Base-by-base conservation (phyloP, 2,329 filamentous ascomycete genomes). In the Huntiella savannae region DNA sequence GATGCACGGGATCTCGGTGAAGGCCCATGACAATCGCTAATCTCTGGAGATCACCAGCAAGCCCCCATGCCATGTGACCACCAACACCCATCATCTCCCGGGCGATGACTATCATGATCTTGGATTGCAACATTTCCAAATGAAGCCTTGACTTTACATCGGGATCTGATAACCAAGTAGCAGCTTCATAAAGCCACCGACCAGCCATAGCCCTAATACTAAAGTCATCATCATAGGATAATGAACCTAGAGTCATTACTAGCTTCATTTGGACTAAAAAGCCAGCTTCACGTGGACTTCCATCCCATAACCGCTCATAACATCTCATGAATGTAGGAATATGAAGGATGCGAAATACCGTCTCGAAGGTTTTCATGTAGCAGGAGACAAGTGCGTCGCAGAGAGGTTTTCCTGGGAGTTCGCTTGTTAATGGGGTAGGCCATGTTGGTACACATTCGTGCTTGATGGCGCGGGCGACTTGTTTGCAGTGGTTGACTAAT, bases 241-340 rank as follows among this genome's bases (percentile, higher is more conserved):
- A 59, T 1, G 71, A 65, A 0, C 74, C 75, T n/a, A 78, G 66
- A 0, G 75, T 71, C 4, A 78, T 56, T 0, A 77, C 64, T 0
- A 79, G 58, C 52, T 77, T 75, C 2, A 77, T 51, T 39, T 72
- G 72, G 10, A 75, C 63, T 1, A 75, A 49, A 41, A 77, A 77
- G 0, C 56, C 58, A 1, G 56, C 58, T 34, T 66, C 62, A 0
- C 60, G 54, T 4, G 13, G 32, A 2, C 17, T 13, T 16, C 15
- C 40, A 0, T 53, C 52, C 72, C 73, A 78, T 1, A 73, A 51
- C 0, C 62, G 60, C 16, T 73, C 67, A 15, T 72, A 75, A 2
- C 66, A 63, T 5, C 54, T 59, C 19, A 48, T 58, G 39, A 75
- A 74, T 1, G 61, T 64, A 0, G 69, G 70, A 0, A 72, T 55